Evolutionary conservation across 2,329 filamentous ascomycete genomes (phyloP), one percentile per base, ranked within the genome.

Genomic region (Sclerotinia borealis): DNA sequence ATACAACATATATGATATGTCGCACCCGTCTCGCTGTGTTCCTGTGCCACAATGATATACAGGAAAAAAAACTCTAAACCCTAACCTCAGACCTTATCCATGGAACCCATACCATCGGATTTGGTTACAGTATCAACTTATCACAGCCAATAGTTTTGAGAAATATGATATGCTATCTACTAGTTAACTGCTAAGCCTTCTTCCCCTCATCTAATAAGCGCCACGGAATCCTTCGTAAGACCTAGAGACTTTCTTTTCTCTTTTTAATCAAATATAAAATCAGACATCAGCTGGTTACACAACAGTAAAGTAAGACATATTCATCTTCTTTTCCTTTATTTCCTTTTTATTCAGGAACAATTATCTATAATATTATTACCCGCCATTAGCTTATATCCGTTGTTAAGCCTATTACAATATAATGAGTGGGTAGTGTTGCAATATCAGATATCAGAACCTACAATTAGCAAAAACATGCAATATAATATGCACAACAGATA

Each of bases 181-280:
- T n/a, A n/a, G n/a, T n/a, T n/a, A n/a, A 31, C 34, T 56, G 27
- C 37, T 41, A 56, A 56, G 52, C 37, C 52, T 48, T 49, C 29
- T 50, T 39, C 59, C 59, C 59, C 49, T 55, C 39, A 47, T 55
- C 31, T 13, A 37, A 5, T 27, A 13, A 36, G 49, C 43, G 56
- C 56, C 43, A 59, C 22, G n/a, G 56, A 49, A 59, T 59, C 56
- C 56, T 61, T 55, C 29, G 31, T 61, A 39, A 37, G 49, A 22
- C 59, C 49, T 54, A 60, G 27, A 13, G 27, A 34, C 48, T 34
- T 2, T 17, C 19, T 19, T 49, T 15, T 50, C 47, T 50, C 19
- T 10, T n/a, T n/a, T n/a, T n/a, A n/a, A n/a, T n/a, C n/a, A n/a
- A n/a, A 34, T n/a, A 50, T 8, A 15, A 22, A 34, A 22, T 54